Percentiles rank a stretch among this genome's conserved stretches.
These are phyloP conservation scores for Polyrhizophydium stewartii DNA, from an alignment of 371 early-diverging fungal genomes.

Conservation along the genomic window DNA sequence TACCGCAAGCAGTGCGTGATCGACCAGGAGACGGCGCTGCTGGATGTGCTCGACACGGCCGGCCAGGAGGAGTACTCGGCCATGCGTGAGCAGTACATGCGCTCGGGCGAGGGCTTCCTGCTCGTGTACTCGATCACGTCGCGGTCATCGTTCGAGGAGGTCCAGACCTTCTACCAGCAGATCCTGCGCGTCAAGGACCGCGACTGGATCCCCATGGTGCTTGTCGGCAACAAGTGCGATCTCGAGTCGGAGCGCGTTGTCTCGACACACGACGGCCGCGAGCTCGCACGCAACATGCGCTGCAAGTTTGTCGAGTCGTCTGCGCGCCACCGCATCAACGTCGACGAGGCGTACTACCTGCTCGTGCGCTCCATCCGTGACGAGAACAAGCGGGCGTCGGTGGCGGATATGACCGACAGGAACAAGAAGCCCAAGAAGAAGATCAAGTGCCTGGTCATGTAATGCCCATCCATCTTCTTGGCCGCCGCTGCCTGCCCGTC, in stretches of 20 bases:
- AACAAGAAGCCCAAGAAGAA: constrained; percentile 1
- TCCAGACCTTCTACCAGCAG: constrained; percentile 67
- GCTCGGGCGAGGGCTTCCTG: constrained; percentile 88
- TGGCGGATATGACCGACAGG: background rate
- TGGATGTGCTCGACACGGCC: constrained; percentile 91
- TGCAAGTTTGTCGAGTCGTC: constrained; percentile 89
- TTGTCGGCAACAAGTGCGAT: constrained; percentile 96
- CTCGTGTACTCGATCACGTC: constrained; percentile 70
- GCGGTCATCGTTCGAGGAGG: constrained; percentile 73
- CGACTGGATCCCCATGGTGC: constrained; percentile 73
- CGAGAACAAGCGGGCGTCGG: constrained; percentile 17
- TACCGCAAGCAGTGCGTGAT: constrained; percentile 89
- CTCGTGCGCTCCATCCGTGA: constrained; percentile 57
- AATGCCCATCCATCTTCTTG: no score
- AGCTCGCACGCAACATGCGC: constrained; percentile 70
- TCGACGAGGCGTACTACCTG: constrained; percentile 87
- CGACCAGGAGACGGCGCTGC: constrained; percentile 73
- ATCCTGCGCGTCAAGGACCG: constrained; percentile 80
- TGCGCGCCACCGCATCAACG: constrained; percentile 86
- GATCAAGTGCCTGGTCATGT: constrained; percentile 2
- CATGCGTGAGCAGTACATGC: constrained; percentile 79
- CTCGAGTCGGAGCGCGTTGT: constrained; percentile 78
- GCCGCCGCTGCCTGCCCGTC: no score
- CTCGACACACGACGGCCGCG: constrained; percentile 64
- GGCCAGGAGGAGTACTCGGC: constrained; percentile 90